phyloP scores from a whole-genome alignment of 2,329 filamentous ascomycete genomes.

The Alternaria viburni region DNA sequence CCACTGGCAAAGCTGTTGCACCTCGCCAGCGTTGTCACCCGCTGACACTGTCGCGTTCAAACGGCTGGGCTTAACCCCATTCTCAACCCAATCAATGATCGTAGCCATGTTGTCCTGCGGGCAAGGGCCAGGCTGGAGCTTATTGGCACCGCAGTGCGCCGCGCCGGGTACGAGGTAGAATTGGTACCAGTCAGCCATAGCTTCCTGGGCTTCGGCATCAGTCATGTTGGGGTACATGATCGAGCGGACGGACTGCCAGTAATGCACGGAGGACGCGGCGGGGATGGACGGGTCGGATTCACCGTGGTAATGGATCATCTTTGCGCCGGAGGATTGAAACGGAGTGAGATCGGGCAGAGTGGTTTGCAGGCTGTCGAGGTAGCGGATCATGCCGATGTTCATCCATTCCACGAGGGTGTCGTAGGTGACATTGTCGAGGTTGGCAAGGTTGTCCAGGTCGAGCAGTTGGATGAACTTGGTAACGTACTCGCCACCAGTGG shows the following conservation, averaged over 20 bases:
- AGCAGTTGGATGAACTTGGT: constrained; percentile 52
- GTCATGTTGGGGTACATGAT: constrained; percentile 56
- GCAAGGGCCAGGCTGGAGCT: constrained; percentile 45
- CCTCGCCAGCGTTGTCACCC: constrained; percentile 42
- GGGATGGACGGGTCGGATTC: constrained; percentile 63
- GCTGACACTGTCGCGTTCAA: constrained; percentile 51
- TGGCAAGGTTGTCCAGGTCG: constrained; percentile 28
- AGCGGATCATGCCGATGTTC: constrained; percentile 56
- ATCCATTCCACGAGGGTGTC: constrained; percentile 65
- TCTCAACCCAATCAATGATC: constrained; percentile 60
- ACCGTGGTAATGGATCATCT: constrained; percentile 65
- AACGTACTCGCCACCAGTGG: constrained; percentile 51
- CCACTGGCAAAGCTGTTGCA: constrained; percentile 52
- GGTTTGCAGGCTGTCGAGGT: constrained; percentile 60
- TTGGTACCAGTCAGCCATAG: constrained; percentile 61
- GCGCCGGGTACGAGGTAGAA: constrained; percentile 63
- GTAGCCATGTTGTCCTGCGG: constrained; percentile 50
- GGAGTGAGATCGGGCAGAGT: constrained; percentile 60
- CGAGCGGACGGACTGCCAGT: constrained; percentile 60
- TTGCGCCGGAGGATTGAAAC: constrained; percentile 60
- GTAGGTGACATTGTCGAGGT: constrained; percentile 56
- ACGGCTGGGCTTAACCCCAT: constrained; percentile 52
- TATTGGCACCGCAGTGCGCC: constrained; percentile 54
- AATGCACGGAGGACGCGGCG: constrained; percentile 61
- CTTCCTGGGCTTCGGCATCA: constrained; percentile 48